Conservation (phyloP, 2,329 filamentous ascomycete species). For the Ophiocordyceps camponoti-floridani region DNA sequence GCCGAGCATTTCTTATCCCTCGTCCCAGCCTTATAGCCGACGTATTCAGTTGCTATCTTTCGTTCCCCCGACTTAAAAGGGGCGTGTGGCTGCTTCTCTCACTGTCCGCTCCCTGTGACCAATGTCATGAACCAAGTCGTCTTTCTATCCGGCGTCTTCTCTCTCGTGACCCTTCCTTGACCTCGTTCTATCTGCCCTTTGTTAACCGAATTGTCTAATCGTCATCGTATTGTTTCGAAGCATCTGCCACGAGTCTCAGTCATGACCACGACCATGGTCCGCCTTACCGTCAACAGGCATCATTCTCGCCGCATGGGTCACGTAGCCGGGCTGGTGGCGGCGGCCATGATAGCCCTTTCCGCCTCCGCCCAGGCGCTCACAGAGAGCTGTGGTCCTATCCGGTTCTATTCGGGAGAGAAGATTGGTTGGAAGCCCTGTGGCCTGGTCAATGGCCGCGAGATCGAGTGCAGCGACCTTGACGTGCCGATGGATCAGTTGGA, state of each 20-base stretch:
- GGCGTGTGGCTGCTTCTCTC: neutral
- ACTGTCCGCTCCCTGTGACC: neutral
- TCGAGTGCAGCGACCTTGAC: slow-evolving; percentile 24
- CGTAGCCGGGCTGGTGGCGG: neutral
- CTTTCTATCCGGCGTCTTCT: neutral
- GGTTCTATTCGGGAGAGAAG: slow-evolving; percentile 14
- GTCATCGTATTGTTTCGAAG: neutral
- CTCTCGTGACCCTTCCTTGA: neutral
- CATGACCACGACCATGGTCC: neutral
- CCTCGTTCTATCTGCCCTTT: neutral
- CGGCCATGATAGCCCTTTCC: neutral
- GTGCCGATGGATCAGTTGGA: slow-evolving; percentile 29
- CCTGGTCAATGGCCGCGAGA: slow-evolving; percentile 12
- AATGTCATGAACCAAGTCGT: neutral
- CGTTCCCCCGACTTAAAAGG: neutral
- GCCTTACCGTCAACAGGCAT: neutral
- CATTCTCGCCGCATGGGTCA: neutral
- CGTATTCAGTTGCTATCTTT: neutral
- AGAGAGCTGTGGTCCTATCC: neutral
- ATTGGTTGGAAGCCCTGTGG: slow-evolving; percentile 22
- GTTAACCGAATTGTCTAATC: neutral
- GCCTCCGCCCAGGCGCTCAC: neutral
- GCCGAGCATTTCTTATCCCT: neutral
- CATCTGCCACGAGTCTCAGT: too few relatives aligned
- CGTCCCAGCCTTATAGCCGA: neutral